phyloP scores from a whole-genome alignment of 2,329 filamentous ascomycete genomes.

The Phialophora verrucosa region DNA sequence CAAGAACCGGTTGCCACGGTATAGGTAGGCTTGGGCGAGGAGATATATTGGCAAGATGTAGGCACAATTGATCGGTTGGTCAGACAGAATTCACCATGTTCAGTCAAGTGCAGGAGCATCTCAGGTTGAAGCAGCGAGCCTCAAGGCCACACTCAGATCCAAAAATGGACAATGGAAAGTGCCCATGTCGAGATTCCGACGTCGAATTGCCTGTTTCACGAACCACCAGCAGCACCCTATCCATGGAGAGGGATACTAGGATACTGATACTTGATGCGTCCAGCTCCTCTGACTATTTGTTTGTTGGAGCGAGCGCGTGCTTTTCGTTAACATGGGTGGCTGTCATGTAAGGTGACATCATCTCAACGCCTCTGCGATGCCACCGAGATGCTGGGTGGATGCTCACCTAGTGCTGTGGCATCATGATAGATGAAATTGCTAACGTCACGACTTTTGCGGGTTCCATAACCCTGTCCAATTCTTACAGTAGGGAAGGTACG shows the following conservation, averaged over 20 bases:
- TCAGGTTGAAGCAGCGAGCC: too few relatives aligned
- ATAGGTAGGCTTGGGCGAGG: too few relatives aligned
- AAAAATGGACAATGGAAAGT: too few relatives aligned
- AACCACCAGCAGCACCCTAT: conserved; percentile 44
- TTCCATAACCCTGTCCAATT: neutral
- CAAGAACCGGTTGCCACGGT: too few relatives aligned
- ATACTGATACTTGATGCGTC: too few relatives aligned
- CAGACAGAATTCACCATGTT: too few relatives aligned
- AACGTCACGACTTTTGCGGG: conserved; percentile 1
- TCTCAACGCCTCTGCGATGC: neutral
- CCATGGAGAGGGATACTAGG: conserved; percentile 37
- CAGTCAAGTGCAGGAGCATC: too few relatives aligned
- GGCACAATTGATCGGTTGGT: too few relatives aligned
- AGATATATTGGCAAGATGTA: too few relatives aligned
- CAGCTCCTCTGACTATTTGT: neutral
- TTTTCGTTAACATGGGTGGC: neutral
- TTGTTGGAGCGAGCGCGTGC: neutral
- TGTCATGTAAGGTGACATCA: neutral
- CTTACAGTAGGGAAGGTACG: neutral
- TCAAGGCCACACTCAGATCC: too few relatives aligned
- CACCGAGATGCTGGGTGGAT: too few relatives aligned
- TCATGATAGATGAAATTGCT: neutral
- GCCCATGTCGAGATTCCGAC: too few relatives aligned
- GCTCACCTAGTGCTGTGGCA: neutral
- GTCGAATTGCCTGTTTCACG: neutral